A percentile compares a stretch with the other conserved stretches of the same genome.
Evolutionary conservation across 2,329 filamentous ascomycete species (phyloP).

Genomic region (Beauveria bassiana): DNA sequence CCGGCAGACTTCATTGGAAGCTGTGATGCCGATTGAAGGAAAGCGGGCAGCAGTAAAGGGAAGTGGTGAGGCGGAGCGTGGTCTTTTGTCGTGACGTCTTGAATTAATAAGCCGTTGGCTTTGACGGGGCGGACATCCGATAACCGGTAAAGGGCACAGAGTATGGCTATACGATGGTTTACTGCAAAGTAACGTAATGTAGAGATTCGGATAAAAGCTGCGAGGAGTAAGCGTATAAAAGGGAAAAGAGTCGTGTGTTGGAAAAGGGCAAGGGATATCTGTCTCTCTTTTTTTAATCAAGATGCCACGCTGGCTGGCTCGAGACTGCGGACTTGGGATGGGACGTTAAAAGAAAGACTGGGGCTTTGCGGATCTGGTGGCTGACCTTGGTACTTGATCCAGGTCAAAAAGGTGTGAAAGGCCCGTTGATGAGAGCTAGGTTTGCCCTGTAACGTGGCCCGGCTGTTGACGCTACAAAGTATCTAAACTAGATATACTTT

Average conservation of each 20-base stretch:
- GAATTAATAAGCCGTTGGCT: constrained; percentile 8
- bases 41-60: neutral
- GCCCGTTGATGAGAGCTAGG: neutral
- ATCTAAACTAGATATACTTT: no score
- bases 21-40: neutral
- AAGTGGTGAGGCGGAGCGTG: neutral
- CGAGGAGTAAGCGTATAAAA: neutral
- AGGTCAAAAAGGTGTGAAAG: neutral
- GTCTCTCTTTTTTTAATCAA: neutral
- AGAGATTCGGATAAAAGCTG: neutral
- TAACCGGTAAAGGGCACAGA: neutral
- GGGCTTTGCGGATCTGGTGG: neutral
- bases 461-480: no score
- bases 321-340: neutral
- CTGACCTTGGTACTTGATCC: neutral
- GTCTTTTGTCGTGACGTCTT: neutral
- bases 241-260: neutral
- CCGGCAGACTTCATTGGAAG: constrained; percentile 44
- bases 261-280: neutral
- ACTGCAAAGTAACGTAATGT: neutral
- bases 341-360: constrained; percentile 1
- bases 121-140: neutral
- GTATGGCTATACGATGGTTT: neutral
- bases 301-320: constrained; percentile 12
- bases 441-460: neutral